Evolutionary conservation across 352 stramenopile genomes (phyloP), one percentile per base, ranked within the genome.

Genomic region (Aphanomyces stellatus): DNA sequence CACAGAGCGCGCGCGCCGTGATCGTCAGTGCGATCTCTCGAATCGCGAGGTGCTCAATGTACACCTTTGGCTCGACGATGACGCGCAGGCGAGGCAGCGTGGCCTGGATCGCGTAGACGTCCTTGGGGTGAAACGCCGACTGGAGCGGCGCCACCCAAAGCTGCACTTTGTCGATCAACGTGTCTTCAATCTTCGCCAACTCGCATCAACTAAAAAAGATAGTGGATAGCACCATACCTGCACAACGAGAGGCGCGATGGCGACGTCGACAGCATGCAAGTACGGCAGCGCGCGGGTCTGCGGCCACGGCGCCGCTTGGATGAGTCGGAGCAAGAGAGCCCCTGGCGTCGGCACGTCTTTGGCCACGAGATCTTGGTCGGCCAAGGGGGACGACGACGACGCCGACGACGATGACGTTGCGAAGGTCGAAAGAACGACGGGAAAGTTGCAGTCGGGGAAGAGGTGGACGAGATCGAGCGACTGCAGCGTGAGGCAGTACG

Each of bases 1-100:
- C 91, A 61, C 88, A 91, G 11, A 94, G 70, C 40, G 92, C 77
- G 0, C 84, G 82, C 4, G 86, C 86, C 0, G 86, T 93, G 63
- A 94, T 74, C 3, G 76, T 90, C 30, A 94, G 43, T 33, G 84
- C 66, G 0, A 94, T 27, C 10, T 75, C 72, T 43, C 76, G 87
- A 28, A 94, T 78, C 25, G 68, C 68, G 7, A 94, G 64, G 4
- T 71, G 65, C 30, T 87, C 77, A 41, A 93, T 82, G 66, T 78
- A 94, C 0, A 92, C 53, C 53, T 80, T 82, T 4, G 69, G 72
- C 62, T 28, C 7, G 10, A 53, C 46, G 10, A 2, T 8, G 1
- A 1, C 17, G 25, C 22, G 25, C 2, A 11, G 19, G 25, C 88
- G 82, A 3, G 70, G 82, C 6, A 75, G 78, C 17, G 81, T 64